Base-by-base conservation (phyloP, 495 filamentous ascomycete species). In the Penicillium dipodomyicola region DNA sequence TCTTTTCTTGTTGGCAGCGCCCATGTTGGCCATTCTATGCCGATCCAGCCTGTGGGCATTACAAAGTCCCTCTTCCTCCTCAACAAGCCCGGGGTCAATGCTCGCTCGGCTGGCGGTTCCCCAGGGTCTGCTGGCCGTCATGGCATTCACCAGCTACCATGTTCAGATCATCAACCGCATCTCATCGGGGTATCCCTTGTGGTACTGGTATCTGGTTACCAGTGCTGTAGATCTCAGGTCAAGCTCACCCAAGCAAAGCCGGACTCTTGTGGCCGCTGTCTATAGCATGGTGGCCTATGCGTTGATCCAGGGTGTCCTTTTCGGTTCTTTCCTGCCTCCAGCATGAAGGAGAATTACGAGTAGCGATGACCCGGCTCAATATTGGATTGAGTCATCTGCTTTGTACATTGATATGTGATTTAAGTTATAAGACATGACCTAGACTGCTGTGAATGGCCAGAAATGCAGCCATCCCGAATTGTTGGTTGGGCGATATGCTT, bases 281-380 rank as follows among this genome's bases (percentile, higher is more conserved):
- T 79, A 78, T 58, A 87, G 81, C 62, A 91, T 94, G 83, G 76
- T 92, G 30, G 78, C 88, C 64, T 96, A 97, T 73, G 90, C 83
- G 4, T 61, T 88, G 39, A 80, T 96, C 40, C 93, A 97, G 65
- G 89, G 80, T 6, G 87, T 80, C 43, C 74, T 97, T 42, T 97
- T 89, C 76, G 83, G 90, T n/a, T 88, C 85, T n/a, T 97, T 97
- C 66, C 81, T 97, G 35, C 93, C 93, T 14, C 93, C 93, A n/a
- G 93, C 93, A 39, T 90, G 62, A 64, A 54, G 2, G 22, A 35
- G 20, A 49, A 27, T 19, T 25, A 39, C 10, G 8, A 40, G 12
- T 4, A 40, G 19, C 5, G n/a, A 48, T 48, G n/a, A 19, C 10
- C 27, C 10, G 37, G 25, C 4, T 22, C 4, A 1, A 22, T 10